A percentile compares a stretch with the other conserved stretches of the same genome.
These are phyloP conservation scores for Phialocephala sp. DNA, from an alignment of 2,329 filamentous ascomycete species.

Conservation along the genomic window DNA sequence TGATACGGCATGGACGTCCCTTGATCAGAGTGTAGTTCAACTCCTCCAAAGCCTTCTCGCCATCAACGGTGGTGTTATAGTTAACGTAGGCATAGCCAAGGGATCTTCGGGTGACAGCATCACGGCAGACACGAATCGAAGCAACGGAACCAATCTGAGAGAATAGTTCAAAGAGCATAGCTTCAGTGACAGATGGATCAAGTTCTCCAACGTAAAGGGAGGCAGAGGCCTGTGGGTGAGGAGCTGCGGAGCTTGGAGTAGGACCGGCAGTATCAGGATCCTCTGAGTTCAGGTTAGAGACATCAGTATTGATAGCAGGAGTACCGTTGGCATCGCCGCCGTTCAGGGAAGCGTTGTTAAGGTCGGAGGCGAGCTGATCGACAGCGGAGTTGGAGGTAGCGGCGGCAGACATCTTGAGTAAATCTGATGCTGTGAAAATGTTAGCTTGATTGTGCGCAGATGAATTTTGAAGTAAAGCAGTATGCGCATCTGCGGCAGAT, in stretches of 20 bases:
- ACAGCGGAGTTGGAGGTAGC: conserved; percentile 65
- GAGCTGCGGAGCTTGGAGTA: conserved; percentile 72
- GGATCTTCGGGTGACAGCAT: conserved; percentile 96
- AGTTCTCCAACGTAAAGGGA: conserved; percentile 99
- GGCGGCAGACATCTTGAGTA: conserved; percentile 64
- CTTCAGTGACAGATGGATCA: conserved; percentile 96
- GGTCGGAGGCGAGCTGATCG: conserved; percentile 82
- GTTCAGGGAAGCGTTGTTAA: conserved; percentile 73
- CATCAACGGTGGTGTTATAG: conserved; percentile 97
- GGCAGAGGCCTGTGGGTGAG: conserved; percentile 90
- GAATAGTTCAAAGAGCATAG: conserved; percentile 99
- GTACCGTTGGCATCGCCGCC: conserved; percentile 69
- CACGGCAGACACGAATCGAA: conserved; percentile 99
- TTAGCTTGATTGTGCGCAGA: conserved; percentile 24
- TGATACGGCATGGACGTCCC: conserved; percentile 98
- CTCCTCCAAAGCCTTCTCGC: conserved; percentile 98
- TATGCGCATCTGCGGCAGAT: conserved; percentile 1
- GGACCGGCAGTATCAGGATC: conserved; percentile 69
- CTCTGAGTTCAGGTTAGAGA: conserved; percentile 59
- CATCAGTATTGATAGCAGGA: conserved; percentile 77
- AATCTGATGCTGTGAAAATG: conserved; percentile 30
- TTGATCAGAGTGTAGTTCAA: conserved; percentile 99
- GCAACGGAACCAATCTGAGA: conserved; percentile 98
- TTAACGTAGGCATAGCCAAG: conserved; percentile 99
- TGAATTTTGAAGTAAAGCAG: background rate